Percentiles rank a stretch among this genome's conserved stretches.
These are phyloP conservation scores for Mycogone perniciosa DNA, from an alignment of 2,329 filamentous ascomycete genomes.

Conservation along the genomic window DNA sequence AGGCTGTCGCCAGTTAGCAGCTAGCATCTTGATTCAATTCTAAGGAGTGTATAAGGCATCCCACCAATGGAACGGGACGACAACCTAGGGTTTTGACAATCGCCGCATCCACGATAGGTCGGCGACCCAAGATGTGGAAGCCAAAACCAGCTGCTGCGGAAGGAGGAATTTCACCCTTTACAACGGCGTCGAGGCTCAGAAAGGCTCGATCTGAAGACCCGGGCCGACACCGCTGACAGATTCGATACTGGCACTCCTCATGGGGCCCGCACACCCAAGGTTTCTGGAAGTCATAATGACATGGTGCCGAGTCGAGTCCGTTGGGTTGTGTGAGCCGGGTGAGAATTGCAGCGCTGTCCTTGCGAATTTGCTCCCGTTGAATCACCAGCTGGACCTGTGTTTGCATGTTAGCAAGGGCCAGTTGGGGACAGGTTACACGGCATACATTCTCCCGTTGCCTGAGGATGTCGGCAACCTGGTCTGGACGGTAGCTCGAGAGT, in stretches of 20 bases:
- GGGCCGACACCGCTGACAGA: constrained; percentile 45
- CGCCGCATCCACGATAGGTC: constrained; percentile 38
- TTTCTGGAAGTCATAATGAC: constrained; percentile 20
- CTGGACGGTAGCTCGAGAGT: constrained; percentile 38
- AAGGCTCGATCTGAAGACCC: constrained; percentile 37
- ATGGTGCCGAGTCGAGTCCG: constrained; percentile 14
- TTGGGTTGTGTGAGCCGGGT: constrained; percentile 13
- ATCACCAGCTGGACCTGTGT: constrained; percentile 29
- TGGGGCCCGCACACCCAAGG: constrained; percentile 33
- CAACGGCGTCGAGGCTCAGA: constrained; percentile 44
- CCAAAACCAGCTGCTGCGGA: constrained; percentile 46
- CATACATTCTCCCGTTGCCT: constrained; percentile 44
- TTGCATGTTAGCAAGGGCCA: not conserved
- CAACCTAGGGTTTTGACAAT: constrained; percentile 36
- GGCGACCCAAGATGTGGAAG: constrained; percentile 37
- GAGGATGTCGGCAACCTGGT: constrained; percentile 43
- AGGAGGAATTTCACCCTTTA: constrained; percentile 43
- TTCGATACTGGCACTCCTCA: constrained; percentile 44
- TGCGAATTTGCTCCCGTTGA: constrained; percentile 21
- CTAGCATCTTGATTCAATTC: not conserved
- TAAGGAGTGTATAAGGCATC: not conserved
- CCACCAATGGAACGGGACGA: constrained; percentile 32
- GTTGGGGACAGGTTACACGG: constrained; percentile 5
- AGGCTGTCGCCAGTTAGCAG: not conserved
- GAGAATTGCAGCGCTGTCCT: constrained; percentile 19